These are phyloP conservation scores for Cyphellophora attinorum DNA, from an alignment of 2,329 filamentous ascomycete species.

Conservation along the genomic window DNA sequence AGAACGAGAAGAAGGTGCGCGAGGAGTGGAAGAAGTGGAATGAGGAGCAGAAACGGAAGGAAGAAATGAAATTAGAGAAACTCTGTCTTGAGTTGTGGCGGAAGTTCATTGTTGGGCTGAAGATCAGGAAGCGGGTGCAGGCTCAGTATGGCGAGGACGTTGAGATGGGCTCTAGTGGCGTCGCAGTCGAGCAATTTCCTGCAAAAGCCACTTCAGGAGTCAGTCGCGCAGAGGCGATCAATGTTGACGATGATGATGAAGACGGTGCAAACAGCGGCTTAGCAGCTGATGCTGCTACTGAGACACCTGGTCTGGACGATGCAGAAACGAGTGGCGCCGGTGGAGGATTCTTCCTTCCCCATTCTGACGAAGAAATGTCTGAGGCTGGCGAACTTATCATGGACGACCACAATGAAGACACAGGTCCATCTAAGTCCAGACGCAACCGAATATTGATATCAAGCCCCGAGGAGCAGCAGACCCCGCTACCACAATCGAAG, in stretches of 20 bases:
- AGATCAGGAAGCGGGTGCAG: slow-evolving; percentile 67
- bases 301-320: too few species aligned
- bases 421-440: too few species aligned
- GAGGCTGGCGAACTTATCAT: not conserved
- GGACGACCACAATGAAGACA: not conserved
- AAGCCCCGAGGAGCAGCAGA: too few species aligned
- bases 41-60: slow-evolving; percentile 63
- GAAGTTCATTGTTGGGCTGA: slow-evolving; percentile 75
- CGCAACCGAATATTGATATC: too few species aligned
- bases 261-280: not conserved
- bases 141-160: slow-evolving; percentile 61
- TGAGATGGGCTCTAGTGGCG: slow-evolving; percentile 1
- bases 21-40: slow-evolving; percentile 73
- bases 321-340: not conserved
- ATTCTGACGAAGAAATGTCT: not conserved
- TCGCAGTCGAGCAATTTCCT: slow-evolving; percentile 2
- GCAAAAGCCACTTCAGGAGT: slow-evolving; percentile 7
- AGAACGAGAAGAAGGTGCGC: slow-evolving; percentile 64
- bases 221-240: slow-evolving; percentile 14
- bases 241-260: slow-evolving; percentile 18
- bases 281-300: not conserved
- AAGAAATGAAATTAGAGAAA: slow-evolving; percentile 73
- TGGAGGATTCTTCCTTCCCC: not conserved
- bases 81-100: slow-evolving; percentile 69
- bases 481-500: too few species aligned